Evolutionary conservation across 495 filamentous ascomycete genomes (phyloP).

Genomic region (Oidiodendron maius): DNA sequence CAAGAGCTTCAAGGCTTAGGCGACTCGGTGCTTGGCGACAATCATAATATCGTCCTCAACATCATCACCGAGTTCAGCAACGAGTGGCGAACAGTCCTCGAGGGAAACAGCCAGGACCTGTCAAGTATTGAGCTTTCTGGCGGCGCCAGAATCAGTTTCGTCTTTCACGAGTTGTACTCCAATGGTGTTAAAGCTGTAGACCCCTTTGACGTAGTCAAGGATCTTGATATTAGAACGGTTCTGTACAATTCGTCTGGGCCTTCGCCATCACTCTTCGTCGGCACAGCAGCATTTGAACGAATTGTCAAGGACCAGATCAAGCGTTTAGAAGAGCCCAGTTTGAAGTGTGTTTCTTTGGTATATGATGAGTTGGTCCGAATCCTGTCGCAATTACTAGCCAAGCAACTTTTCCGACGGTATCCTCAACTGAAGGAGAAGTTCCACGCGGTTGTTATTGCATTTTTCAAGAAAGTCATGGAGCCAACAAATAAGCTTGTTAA

Average conservation of each 20-base stretch:
- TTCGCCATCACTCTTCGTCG: slow-evolving; percentile 94
- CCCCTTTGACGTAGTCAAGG: slow-evolving; percentile 95
- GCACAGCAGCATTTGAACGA: slow-evolving; percentile 93
- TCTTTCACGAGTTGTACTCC: slow-evolving; percentile 97
- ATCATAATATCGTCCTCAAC: slow-evolving; percentile 90
- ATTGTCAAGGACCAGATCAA: slow-evolving; percentile 99
- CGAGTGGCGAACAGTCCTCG: slow-evolving; percentile 92
- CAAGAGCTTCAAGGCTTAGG: slow-evolving; percentile 77
- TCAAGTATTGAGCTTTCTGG: slow-evolving; percentile 93
- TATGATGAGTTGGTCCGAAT: slow-evolving; percentile 98
- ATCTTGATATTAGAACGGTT: slow-evolving; percentile 94
- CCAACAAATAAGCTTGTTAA: slow-evolving; percentile 95
- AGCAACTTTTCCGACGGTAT: slow-evolving; percentile 87
- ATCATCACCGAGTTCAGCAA: slow-evolving; percentile 99
- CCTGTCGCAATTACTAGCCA: slow-evolving; percentile 80
- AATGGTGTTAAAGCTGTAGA: slow-evolving; percentile 98
- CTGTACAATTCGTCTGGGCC: slow-evolving; percentile 98
- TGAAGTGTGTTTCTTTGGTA: slow-evolving; percentile 94
- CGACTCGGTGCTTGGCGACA: slow-evolving; percentile 95
- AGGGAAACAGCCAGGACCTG: slow-evolving; percentile 93
- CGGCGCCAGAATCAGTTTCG: slow-evolving; percentile 97
- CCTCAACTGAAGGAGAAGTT: slow-evolving; percentile 94
- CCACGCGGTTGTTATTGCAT: slow-evolving; percentile 85
- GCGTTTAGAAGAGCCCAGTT: slow-evolving; percentile 89
- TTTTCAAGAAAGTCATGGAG: slow-evolving; percentile 97